phyloP scores from a whole-genome alignment of 164 flowering plant genomes.

The Stephania japonica region DNA sequence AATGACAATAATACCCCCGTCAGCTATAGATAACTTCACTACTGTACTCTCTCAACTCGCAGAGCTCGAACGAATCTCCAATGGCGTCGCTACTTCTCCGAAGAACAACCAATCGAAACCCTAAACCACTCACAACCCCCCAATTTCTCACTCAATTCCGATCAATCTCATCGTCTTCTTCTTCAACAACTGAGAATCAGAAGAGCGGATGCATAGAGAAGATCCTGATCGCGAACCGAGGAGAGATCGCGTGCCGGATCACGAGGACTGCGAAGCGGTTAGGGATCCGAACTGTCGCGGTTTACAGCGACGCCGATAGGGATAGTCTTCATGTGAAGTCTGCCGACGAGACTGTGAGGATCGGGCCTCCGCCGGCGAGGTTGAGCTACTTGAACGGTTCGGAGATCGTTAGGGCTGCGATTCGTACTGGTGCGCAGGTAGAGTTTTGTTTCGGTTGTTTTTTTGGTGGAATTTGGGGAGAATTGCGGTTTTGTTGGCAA shows the following conservation, averaged over 20 bases:
- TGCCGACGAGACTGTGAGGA: constrained; percentile 79
- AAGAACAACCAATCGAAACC: constrained; percentile 2
- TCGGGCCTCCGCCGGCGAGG: constrained; percentile 90
- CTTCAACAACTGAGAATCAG: constrained; percentile 1
- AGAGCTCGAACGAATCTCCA: constrained; percentile 15
- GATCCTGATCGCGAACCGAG: constrained; percentile 82
- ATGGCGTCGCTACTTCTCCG: constrained; percentile 24
- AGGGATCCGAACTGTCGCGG: constrained; percentile 85
- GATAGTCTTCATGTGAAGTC: constrained; percentile 74
- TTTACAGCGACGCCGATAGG: constrained; percentile 86
- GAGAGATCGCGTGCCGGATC: constrained; percentile 90
- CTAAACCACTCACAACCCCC: background rate
- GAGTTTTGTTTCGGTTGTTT: background rate
- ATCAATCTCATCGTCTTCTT: constrained; percentile 13
- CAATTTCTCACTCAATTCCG: background rate
- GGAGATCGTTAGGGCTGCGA: constrained; percentile 69
- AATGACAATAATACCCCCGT: background rate
- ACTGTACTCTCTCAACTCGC: background rate
- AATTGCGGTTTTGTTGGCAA: no score
- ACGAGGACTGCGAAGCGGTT: constrained; percentile 76
- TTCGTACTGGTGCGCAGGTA: constrained; percentile 85
- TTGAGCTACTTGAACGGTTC: constrained; percentile 63
- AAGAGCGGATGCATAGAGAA: constrained; percentile 51
- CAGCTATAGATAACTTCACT: background rate
- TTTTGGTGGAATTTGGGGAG: background rate